Evolutionary conservation across 2,329 filamentous ascomycete species (phyloP).

Genomic region (Chaetoscypha palmicola): DNA sequence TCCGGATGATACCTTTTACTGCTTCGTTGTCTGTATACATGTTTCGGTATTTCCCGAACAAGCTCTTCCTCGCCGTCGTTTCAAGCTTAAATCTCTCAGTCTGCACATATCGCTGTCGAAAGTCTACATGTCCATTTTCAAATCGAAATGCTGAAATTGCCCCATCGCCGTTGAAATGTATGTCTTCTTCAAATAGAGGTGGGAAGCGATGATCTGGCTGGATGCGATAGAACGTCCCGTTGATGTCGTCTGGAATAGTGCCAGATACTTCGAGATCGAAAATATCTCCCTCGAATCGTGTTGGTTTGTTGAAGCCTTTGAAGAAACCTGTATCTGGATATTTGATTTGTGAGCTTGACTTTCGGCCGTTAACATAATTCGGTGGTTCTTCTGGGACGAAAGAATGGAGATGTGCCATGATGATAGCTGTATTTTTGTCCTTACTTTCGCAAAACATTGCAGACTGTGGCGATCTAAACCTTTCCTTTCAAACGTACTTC

Average conservation of each 20-base stretch:
- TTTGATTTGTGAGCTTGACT: constrained; percentile 16
- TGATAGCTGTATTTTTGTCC: constrained; percentile 3
- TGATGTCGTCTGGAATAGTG: constrained; percentile 36
- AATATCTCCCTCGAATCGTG: constrained; percentile 35
- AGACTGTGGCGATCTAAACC: too few relatives aligned
- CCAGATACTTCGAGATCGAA: constrained; percentile 35
- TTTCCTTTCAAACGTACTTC: too few relatives aligned
- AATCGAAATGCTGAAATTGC: constrained; percentile 29
- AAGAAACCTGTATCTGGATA: constrained; percentile 27
- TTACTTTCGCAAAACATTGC: too few relatives aligned
- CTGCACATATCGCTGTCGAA: constrained; percentile 30
- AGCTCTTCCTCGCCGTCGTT: constrained; percentile 15
- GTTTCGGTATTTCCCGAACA: constrained; percentile 53
- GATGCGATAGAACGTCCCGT: constrained; percentile 39
- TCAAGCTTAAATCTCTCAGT: constrained; percentile 30
- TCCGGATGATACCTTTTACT: constrained; percentile 48
- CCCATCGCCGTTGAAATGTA: constrained; percentile 30
- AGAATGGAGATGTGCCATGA: constrained; percentile 21
- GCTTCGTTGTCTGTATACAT: constrained; percentile 49
- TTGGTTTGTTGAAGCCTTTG: constrained; percentile 35
- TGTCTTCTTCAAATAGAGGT: constrained; percentile 48
- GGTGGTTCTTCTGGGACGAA: constrained; percentile 10
- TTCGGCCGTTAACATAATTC: constrained; percentile 16
- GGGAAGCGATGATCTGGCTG: constrained; percentile 43
- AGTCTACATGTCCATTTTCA: constrained; percentile 28